Conservation (phyloP, 2,329 filamentous ascomycete species). For the Zasmidium angulare region DNA sequence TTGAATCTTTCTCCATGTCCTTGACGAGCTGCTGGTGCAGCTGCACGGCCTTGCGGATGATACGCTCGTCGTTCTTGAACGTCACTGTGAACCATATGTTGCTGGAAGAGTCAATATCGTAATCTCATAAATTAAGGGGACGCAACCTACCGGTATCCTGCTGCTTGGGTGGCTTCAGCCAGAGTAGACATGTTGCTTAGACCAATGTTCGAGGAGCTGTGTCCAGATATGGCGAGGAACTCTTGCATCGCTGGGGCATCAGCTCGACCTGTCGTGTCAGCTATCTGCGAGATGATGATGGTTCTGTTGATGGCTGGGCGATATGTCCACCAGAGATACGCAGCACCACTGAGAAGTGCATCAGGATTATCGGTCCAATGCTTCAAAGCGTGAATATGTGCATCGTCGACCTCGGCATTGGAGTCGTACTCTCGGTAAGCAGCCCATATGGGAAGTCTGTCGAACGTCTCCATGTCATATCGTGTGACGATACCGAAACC, state of each 20-base stretch:
- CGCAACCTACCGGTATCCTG: background rate
- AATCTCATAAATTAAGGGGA: background rate
- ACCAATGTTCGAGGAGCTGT: background rate
- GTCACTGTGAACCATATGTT: constrained; percentile 38
- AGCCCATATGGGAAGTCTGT: background rate
- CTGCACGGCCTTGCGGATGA: constrained; percentile 29
- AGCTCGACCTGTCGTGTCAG: background rate
- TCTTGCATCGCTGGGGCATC: background rate
- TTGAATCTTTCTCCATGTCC: constrained; percentile 16
- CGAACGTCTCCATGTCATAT: constrained; percentile 36
- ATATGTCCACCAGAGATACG: background rate
- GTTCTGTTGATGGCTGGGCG: background rate
- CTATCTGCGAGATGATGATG: background rate
- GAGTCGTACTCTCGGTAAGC: background rate
- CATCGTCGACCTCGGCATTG: background rate
- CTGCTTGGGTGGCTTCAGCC: background rate
- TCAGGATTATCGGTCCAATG: constrained; percentile 1
- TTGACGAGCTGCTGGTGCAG: constrained; percentile 30
- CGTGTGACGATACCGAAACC: constrained; percentile 49
- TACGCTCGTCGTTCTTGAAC: constrained; percentile 32
- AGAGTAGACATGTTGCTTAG: background rate
- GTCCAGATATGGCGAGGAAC: background rate
- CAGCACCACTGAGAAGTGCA: background rate
- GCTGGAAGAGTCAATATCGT: background rate
- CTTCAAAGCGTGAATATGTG: constrained; percentile 6